phyloP scores from a whole-genome alignment of 306 rosid genomes.

The Dalbergia cultrata region DNA sequence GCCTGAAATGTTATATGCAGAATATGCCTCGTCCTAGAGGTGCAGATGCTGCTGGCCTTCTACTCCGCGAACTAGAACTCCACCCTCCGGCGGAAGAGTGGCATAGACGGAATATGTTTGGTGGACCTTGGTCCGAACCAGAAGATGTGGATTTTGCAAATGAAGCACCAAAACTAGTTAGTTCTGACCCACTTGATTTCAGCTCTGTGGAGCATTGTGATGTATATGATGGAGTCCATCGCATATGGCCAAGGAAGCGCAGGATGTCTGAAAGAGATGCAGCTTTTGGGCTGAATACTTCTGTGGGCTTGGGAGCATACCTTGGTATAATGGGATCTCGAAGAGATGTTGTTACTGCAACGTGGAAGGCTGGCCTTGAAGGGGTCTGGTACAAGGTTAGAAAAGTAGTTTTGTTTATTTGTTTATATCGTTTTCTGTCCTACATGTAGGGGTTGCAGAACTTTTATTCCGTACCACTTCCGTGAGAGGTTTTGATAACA shows the following conservation, averaged over 20 bases:
- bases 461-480: neutral
- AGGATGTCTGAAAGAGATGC: slow-evolving; percentile 99
- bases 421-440: slow-evolving; percentile 20
- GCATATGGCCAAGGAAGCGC: slow-evolving; percentile 97
- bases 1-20: slow-evolving; percentile 53
- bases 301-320: slow-evolving; percentile 93
- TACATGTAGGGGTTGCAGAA: neutral
- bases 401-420: slow-evolving; percentile 34
- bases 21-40: slow-evolving; percentile 99
- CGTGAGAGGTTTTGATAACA: neutral
- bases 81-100: slow-evolving; percentile 99
- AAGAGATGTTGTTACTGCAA: slow-evolving; percentile 94
- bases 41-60: slow-evolving; percentile 99
- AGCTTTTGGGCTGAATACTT: slow-evolving; percentile 96
- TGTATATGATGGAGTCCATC: slow-evolving; percentile 68
- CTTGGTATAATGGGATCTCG: slow-evolving; percentile 99
- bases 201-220: slow-evolving; percentile 70
- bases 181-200: slow-evolving; percentile 72
- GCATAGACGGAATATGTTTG: slow-evolving; percentile 97
- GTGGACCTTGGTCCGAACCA: slow-evolving; percentile 93
- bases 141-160: slow-evolving; percentile 71
- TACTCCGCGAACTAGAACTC: slow-evolving; percentile 95
- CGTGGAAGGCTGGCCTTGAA: slow-evolving; percentile 98
- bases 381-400: slow-evolving; percentile 98
- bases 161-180: slow-evolving; percentile 70